Conservation (phyloP, 768 basidiomycete genomes). For the Rhodosporidiobolus odoratus region DNA sequence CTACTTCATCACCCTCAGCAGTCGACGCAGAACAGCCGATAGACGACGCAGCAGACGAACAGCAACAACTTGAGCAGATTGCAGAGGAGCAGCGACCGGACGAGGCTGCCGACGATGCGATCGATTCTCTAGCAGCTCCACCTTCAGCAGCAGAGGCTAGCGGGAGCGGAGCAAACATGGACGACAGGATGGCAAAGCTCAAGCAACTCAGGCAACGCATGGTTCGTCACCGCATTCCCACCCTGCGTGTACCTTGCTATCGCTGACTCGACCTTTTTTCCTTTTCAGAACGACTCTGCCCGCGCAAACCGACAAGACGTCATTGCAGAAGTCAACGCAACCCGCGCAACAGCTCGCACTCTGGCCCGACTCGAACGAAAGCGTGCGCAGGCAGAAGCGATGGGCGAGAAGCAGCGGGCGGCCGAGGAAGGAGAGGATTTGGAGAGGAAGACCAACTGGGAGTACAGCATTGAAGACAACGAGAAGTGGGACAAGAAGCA, state of each 20-base stretch:
- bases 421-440: constrained; percentile 88
- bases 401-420: constrained; percentile 79
- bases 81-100: not conserved
- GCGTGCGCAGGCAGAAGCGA: constrained; percentile 64
- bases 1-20: not conserved
- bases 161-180: constrained; percentile 48
- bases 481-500: constrained; percentile 92
- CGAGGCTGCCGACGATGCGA: not conserved
- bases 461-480: constrained; percentile 90
- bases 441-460: constrained; percentile 87
- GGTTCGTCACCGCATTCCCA: constrained; percentile 53
- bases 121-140: not conserved
- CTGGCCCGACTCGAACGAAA: constrained; percentile 78
- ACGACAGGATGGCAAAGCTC: constrained; percentile 71
- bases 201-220: constrained; percentile 70
- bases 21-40: not conserved
- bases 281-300: constrained; percentile 63
- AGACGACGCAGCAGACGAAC: constrained; percentile 12
- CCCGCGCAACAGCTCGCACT: constrained; percentile 72
- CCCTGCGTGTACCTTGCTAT: not conserved
- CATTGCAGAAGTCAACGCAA: constrained; percentile 73
- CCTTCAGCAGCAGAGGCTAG: not conserved
- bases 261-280: not conserved
- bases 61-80: constrained; percentile 14
- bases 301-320: constrained; percentile 79